phyloP scores from a whole-genome alignment of 768 basidiomycete species.

The Termitomyces sp. region DNA sequence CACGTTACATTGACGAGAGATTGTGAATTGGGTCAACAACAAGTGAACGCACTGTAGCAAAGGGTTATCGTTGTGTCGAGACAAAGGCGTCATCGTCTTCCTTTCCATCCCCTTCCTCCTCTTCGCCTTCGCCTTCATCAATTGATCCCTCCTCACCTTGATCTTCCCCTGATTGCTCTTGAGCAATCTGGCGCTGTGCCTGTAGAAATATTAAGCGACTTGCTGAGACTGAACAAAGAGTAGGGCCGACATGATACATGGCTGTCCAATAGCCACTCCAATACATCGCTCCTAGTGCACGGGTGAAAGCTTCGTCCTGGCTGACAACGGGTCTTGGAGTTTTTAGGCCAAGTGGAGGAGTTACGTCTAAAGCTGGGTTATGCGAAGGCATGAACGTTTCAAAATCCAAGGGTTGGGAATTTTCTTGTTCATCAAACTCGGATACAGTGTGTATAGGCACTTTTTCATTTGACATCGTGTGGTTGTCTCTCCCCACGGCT shows the following conservation, averaged over 20 bases:
- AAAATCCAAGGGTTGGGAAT: constrained; percentile 61
- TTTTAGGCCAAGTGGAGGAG: constrained; percentile 15
- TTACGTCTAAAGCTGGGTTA: constrained; percentile 52
- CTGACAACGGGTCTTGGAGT: constrained; percentile 36
- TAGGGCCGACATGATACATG: constrained; percentile 63
- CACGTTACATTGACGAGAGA: background rate
- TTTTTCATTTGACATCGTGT: background rate
- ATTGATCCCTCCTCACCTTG: constrained; percentile 12
- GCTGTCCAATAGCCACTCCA: constrained; percentile 89
- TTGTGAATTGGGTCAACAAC: background rate
- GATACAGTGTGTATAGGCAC: background rate
- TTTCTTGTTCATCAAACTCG: constrained; percentile 21
- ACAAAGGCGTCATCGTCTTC: constrained; percentile 27
- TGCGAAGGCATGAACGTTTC: constrained; percentile 66
- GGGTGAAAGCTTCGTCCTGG: constrained; percentile 73
- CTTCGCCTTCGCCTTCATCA: constrained; percentile 10
- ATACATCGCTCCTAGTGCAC: constrained; percentile 76
- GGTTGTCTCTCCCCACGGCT: background rate
- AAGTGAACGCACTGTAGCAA: background rate
- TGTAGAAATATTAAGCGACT: constrained; percentile 8
- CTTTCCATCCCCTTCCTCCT: constrained; percentile 24
- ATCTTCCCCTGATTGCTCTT: constrained; percentile 14
- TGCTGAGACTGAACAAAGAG: background rate
- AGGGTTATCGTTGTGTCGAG: constrained; percentile 33
- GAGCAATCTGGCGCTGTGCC: constrained; percentile 28